phyloP scores from a whole-genome alignment of 2,329 filamentous ascomycete genomes.

The Onygena corvina region DNA sequence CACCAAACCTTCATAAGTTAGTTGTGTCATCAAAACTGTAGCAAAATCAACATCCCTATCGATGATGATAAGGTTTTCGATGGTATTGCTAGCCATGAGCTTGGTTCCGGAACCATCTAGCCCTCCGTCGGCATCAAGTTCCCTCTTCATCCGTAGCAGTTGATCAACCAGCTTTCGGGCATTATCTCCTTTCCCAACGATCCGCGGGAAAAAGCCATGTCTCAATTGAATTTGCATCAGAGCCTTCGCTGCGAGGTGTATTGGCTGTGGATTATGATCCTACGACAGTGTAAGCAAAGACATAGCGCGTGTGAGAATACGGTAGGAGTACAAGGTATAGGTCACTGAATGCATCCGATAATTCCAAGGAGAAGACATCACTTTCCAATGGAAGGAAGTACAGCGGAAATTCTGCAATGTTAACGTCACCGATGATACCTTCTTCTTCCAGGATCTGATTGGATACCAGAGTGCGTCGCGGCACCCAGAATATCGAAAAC shows the following conservation, averaged over 20 bases:
- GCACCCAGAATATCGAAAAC: conserved; percentile 93
- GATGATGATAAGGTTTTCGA: conserved; percentile 86
- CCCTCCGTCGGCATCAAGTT: conserved; percentile 65
- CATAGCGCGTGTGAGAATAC: not conserved
- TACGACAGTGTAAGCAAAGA: conserved; percentile 24
- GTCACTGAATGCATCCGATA: conserved; percentile 76
- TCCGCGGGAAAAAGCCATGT: conserved; percentile 85
- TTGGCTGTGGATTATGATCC: conserved; percentile 81
- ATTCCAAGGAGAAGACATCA: conserved; percentile 80
- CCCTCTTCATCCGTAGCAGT: conserved; percentile 80
- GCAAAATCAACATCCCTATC: conserved; percentile 92
- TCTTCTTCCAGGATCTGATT: conserved; percentile 86
- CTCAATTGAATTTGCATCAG: conserved; percentile 88
- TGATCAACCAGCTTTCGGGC: conserved; percentile 79
- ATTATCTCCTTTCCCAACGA: conserved; percentile 91
- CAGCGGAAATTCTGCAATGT: conserved; percentile 71
- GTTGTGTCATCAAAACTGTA: conserved; percentile 79
- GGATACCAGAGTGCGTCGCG: conserved; percentile 78
- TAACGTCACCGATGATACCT: conserved; percentile 85
- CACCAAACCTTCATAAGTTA: conserved; percentile 92
- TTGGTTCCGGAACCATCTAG: conserved; percentile 47
- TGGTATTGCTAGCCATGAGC: conserved; percentile 70
- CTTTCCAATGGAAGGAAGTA: conserved; percentile 86
- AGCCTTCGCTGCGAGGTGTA: conserved; percentile 77
- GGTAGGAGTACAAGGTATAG: conserved; percentile 54